Evolutionary conservation across 2,329 filamentous ascomycete species (phyloP).

Genomic region (Thelonectria blattea): DNA sequence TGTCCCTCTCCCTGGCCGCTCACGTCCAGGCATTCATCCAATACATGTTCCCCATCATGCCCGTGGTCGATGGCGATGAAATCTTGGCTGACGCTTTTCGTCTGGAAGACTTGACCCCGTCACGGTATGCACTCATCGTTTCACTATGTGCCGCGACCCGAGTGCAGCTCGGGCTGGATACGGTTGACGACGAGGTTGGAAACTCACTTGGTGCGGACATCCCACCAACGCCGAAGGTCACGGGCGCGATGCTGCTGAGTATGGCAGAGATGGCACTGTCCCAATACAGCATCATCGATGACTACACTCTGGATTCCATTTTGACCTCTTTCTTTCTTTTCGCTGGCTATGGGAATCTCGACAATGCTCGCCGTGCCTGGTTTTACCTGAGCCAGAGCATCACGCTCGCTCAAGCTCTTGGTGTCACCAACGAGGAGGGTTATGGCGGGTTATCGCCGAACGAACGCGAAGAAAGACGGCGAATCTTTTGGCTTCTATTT

Average conservation of each 20-base stretch:
- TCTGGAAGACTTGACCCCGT: constrained; percentile 34
- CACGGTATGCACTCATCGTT: constrained; percentile 39
- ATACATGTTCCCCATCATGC: constrained; percentile 44
- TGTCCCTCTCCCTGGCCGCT: constrained; percentile 33
- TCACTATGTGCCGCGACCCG: constrained; percentile 40
- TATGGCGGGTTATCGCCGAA: constrained; percentile 29
- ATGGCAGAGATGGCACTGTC: constrained; percentile 38
- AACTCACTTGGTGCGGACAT: constrained; percentile 25
- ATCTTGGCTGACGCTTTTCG: constrained; percentile 36
- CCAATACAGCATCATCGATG: constrained; percentile 39
- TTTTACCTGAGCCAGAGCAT: constrained; percentile 45
- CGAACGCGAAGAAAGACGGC: constrained; percentile 39
- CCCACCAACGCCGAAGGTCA: constrained; percentile 31
- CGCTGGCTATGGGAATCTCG: constrained; percentile 40
- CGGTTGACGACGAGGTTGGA: constrained; percentile 8
- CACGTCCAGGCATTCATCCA: constrained; percentile 40
- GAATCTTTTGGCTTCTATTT: constrained; percentile 45
- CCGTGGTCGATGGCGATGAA: constrained; percentile 38
- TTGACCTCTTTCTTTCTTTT: constrained; percentile 41
- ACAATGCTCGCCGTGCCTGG: constrained; percentile 38
- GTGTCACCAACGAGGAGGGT: constrained; percentile 37
- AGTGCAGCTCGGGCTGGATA: constrained; percentile 39
- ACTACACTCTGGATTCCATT: constrained; percentile 38
- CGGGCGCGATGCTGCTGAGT: constrained; percentile 35
- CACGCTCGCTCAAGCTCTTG: constrained; percentile 37